phyloP scores from a whole-genome alignment of 2,329 filamentous ascomycete genomes.

The Nigrospora oryzae region DNA sequence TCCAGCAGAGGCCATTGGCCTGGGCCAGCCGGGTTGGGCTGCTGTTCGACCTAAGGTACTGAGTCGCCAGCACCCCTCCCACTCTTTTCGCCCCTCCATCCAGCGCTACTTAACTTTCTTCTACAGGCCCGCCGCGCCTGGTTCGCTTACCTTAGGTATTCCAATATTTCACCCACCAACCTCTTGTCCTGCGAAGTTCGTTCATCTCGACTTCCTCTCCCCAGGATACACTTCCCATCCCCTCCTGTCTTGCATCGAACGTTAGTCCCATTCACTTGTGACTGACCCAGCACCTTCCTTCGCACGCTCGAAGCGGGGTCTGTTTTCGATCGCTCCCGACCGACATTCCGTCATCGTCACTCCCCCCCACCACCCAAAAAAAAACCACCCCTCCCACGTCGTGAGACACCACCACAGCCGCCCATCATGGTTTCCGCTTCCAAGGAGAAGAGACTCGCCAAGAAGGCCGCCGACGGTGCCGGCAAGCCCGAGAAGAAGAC shows the following conservation, averaged over 20 bases:
- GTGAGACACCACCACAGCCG: slow-evolving; percentile 18
- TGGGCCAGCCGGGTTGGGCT: too few relatives aligned
- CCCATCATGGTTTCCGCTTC: slow-evolving; percentile 54
- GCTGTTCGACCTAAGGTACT: too few relatives aligned
- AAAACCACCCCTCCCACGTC: not conserved
- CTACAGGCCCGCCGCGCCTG: too few relatives aligned
- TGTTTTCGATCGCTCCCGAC: slow-evolving; percentile 1
- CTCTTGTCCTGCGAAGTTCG: not conserved
- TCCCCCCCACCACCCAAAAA: not conserved
- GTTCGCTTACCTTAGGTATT: too few relatives aligned
- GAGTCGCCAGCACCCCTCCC: too few relatives aligned
- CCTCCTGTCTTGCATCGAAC: not conserved
- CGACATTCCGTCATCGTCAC: not conserved
- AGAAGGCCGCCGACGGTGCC: slow-evolving; percentile 62
- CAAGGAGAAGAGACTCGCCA: slow-evolving; percentile 66
- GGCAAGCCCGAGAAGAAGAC: slow-evolving; percentile 75
- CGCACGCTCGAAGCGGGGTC: slow-evolving; percentile 1
- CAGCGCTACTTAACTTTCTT: too few relatives aligned
- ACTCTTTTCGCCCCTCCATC: too few relatives aligned
- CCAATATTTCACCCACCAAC: too few relatives aligned
- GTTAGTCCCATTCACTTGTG: slow-evolving; percentile 2
- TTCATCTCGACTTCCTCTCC: not conserved
- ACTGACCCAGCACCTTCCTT: not conserved
- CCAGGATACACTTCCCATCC: not conserved
- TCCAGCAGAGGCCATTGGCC: too few relatives aligned